Conservation (phyloP, 176 grass and related monocot genomes). For the Juncus inflexus region DNA sequence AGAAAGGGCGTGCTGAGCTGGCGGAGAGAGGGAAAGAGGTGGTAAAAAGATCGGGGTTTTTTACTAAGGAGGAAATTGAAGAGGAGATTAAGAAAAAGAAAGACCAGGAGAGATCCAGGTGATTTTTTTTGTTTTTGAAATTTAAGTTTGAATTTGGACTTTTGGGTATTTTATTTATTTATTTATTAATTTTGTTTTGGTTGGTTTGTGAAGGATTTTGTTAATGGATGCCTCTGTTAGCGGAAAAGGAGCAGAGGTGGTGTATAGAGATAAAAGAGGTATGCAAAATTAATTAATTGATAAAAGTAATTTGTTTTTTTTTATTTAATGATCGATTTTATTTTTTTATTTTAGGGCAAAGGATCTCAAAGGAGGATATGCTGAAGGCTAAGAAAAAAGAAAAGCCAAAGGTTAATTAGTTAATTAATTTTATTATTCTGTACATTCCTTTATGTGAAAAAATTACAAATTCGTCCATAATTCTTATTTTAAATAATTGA, state of each 20-base stretch:
- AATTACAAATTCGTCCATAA: conserved; percentile 14
- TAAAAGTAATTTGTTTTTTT: too few relatives aligned
- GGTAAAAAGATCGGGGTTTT: conserved; percentile 30
- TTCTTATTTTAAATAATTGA: conserved; percentile 21
- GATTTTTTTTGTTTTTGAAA: too few relatives aligned
- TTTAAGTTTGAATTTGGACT: too few relatives aligned
- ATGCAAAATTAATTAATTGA: background rate
- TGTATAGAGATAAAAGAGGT: conserved; percentile 83
- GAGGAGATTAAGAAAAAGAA: conserved; percentile 31
- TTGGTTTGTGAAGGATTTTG: conserved; percentile 43
- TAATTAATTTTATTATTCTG: conserved; percentile 1
- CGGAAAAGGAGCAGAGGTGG: conserved; percentile 72
- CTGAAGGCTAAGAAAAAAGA: conserved; percentile 57
- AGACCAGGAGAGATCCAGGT: too few relatives aligned
- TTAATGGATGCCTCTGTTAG: conserved; percentile 51
- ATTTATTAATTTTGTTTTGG: conserved; percentile 18
- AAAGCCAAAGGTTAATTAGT: conserved; percentile 69
- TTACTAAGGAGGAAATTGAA: conserved; percentile 55
- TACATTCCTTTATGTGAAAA: background rate
- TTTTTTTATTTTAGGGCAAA: conserved; percentile 38
- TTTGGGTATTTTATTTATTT: conserved; percentile 1
- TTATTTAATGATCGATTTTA: too few relatives aligned
- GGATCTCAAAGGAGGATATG: conserved; percentile 77
- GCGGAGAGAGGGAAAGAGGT: too few relatives aligned
- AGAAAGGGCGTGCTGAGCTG: background rate